Evolutionary conservation across 495 filamentous ascomycete species (phyloP).

Genomic region (Xylaria bambusicola): DNA sequence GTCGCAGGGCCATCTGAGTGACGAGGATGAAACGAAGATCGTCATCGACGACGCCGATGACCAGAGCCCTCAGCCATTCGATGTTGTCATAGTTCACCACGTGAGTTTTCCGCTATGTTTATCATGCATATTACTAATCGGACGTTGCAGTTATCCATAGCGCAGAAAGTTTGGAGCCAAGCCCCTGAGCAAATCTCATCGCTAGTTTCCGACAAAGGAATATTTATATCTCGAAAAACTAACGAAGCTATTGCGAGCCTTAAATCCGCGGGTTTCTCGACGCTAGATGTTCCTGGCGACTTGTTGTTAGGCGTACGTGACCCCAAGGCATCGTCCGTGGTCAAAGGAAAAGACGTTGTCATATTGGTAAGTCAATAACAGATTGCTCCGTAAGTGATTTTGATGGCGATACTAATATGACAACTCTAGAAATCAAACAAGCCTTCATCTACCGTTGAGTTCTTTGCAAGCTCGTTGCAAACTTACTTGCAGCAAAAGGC

Average conservation of each 20-base stretch:
- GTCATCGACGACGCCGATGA: too few species aligned
- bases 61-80: slow-evolving; percentile 6
- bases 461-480: neutral
- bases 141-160: neutral
- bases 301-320: slow-evolving; percentile 15
- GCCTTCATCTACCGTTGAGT: neutral
- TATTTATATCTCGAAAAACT: slow-evolving; percentile 20
- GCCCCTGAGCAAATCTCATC: neutral
- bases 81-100: slow-evolving; percentile 21
- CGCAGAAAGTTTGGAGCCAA: slow-evolving; percentile 1
- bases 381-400: too few species aligned
- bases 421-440: too few species aligned
- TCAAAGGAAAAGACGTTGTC: slow-evolving; percentile 3
- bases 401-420: too few species aligned
- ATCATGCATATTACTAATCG: neutral
- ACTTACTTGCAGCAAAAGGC: neutral
- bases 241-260: slow-evolving; percentile 10
- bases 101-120: too few species aligned
- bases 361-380: slow-evolving; percentile 24
- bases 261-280: neutral
- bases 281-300: neutral
- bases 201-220: slow-evolving; percentile 2
- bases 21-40: slow-evolving; percentile 9
- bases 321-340: neutral
- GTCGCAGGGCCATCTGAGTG: neutral